Conservation (phyloP, 495 filamentous ascomycete species). For the Xylaria palmicola region DNA sequence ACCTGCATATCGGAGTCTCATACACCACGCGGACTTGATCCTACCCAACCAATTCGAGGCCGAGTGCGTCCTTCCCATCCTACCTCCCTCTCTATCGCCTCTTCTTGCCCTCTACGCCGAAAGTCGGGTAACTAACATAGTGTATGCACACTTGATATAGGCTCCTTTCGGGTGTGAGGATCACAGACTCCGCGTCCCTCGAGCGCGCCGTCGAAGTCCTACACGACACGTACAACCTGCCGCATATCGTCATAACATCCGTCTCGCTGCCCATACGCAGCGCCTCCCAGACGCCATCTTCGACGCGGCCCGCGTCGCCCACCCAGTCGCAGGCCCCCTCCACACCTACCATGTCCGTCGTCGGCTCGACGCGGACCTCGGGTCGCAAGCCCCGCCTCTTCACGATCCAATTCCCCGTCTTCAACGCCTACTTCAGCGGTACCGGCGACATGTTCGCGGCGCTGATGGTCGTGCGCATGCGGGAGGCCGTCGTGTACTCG, state of each 20-base stretch:
- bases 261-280: constrained; percentile 50
- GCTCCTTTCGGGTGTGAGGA: constrained; percentile 75
- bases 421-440: constrained; percentile 91
- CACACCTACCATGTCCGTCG: constrained; percentile 58
- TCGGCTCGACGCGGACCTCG: constrained; percentile 73
- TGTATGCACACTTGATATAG: constrained; percentile 39
- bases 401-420: constrained; percentile 76
- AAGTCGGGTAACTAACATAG: background rate
- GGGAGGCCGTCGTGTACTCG: constrained; percentile 63
- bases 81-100: background rate
- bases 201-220: constrained; percentile 70
- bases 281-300: constrained; percentile 25
- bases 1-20: constrained; percentile 79
- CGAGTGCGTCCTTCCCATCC: constrained; percentile 61
- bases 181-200: constrained; percentile 71
- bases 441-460: constrained; percentile 99
- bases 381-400: constrained; percentile 70
- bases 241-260: constrained; percentile 92
- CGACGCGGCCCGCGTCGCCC: constrained; percentile 28
- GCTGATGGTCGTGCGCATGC: constrained; percentile 80
- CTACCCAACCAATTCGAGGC: constrained; percentile 97
- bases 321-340: constrained; percentile 32
- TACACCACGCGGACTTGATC: constrained; percentile 83
- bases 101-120: background rate
- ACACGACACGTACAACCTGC: constrained; percentile 73